A percentile compares a stretch with the other conserved stretches of the same genome.
Conservation (phyloP, 805 yeast species). For the Kazachstania taianensis region DNA sequence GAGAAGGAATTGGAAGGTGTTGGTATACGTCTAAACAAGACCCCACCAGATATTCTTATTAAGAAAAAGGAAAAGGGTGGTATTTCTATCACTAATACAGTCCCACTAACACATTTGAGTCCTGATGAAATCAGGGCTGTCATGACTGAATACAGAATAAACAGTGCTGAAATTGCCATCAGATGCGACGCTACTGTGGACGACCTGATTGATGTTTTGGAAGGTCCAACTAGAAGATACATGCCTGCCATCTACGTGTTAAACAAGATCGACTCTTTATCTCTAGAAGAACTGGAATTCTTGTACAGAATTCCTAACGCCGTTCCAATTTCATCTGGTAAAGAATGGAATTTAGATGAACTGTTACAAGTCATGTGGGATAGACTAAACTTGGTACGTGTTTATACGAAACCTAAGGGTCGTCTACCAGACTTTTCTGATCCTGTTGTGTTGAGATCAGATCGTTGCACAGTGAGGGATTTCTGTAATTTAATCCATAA, state of each 20-base stretch:
- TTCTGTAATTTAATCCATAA: conserved; percentile 96
- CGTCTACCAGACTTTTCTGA: conserved; percentile 85
- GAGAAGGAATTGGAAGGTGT: conserved; percentile 96
- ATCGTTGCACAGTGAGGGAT: conserved; percentile 80
- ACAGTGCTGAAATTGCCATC: conserved; percentile 92
- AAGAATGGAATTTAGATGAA: conserved; percentile 96
- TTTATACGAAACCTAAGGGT: conserved; percentile 96
- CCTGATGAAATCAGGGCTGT: conserved; percentile 93
- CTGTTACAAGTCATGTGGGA: conserved; percentile 94
- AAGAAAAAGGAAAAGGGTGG: conserved; percentile 96
- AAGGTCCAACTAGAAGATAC: conserved; percentile 81
- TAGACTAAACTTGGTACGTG: conserved; percentile 79
- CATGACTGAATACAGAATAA: conserved; percentile 88
- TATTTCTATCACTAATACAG: conserved; percentile 84
- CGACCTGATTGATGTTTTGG: conserved; percentile 88
- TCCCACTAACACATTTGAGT: conserved; percentile 83
- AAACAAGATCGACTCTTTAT: conserved; percentile 91
- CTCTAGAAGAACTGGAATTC: conserved; percentile 85
- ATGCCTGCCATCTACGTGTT: conserved; percentile 92
- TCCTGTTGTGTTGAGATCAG: conserved; percentile 84
- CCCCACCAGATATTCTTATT: conserved; percentile 86
- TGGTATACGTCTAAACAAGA: conserved; percentile 86
- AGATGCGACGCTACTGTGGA: conserved; percentile 98
- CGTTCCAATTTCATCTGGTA: conserved; percentile 90
- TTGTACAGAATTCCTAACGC: conserved; percentile 92